Percentiles rank a stretch among this genome's conserved stretches.
phyloP scores from a whole-genome alignment of 768 basidiomycete species.

The Trametes meyenii region DNA sequence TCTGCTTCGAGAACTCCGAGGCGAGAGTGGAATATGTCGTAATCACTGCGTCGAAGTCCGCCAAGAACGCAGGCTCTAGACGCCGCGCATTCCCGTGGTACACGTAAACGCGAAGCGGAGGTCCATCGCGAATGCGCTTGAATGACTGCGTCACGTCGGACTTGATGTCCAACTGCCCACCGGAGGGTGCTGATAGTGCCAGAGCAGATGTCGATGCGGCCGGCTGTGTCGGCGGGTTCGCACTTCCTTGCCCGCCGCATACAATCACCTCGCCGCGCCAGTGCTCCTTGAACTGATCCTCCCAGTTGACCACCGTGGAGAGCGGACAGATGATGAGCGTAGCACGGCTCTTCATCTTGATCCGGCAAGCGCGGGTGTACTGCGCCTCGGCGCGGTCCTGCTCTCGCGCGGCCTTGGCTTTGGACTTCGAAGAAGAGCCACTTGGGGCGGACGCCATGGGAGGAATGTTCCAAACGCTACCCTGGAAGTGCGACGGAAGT shows the following conservation, averaged over 20 bases:
- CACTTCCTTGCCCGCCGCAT: constrained; percentile 73
- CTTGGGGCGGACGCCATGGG: constrained; percentile 25
- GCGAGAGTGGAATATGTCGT: constrained; percentile 97
- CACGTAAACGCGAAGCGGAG: constrained; percentile 81
- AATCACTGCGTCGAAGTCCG: constrained; percentile 95
- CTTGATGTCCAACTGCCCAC: constrained; percentile 23
- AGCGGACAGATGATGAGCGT: constrained; percentile 97
- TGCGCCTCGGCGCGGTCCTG: constrained; percentile 76
- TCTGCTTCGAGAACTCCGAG: constrained; percentile 92
- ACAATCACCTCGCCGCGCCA: constrained; percentile 89
- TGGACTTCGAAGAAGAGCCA: constrained; percentile 48
- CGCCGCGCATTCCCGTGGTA: constrained; percentile 93
- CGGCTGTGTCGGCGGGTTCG: constrained; percentile 27
- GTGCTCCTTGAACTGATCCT: constrained; percentile 97
- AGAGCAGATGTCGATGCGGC: constrained; percentile 24
- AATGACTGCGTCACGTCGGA: constrained; percentile 17
- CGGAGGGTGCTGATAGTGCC: constrained; percentile 13
- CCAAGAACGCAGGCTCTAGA: constrained; percentile 83
- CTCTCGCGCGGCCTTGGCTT: constrained; percentile 65
- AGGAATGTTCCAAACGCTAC: constrained; percentile 88
- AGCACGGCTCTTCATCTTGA: constrained; percentile 83
- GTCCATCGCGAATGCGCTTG: constrained; percentile 32
- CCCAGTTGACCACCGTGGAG: constrained; percentile 98
- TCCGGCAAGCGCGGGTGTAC: constrained; percentile 68
- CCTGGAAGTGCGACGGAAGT: constrained; percentile 64